A percentile compares a stretch with the other conserved stretches of the same genome.
Evolutionary conservation across 2,329 filamentous ascomycete species (phyloP).

Genomic region (Talaromyces marneffei): DNA sequence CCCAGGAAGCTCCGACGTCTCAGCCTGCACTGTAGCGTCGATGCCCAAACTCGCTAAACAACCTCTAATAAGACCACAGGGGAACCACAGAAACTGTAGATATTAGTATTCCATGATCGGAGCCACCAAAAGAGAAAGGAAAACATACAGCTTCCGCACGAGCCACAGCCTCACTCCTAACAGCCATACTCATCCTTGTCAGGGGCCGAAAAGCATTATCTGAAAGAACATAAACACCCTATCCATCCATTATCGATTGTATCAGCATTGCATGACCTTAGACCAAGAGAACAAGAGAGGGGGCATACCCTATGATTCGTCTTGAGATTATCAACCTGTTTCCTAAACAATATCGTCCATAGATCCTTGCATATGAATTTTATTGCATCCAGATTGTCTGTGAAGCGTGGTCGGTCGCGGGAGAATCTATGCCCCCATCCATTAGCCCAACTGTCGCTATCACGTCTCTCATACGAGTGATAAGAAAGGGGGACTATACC

Average conservation of each 20-base stretch:
- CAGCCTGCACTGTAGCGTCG: constrained; percentile 83
- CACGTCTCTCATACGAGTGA: background rate
- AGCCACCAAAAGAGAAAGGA: background rate
- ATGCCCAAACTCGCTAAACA: constrained; percentile 91
- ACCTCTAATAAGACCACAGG: constrained; percentile 84
- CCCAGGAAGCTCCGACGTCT: constrained; percentile 76
- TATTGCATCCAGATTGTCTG: constrained; percentile 88
- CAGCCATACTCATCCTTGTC: constrained; percentile 78
- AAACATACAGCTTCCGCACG: constrained; percentile 66
- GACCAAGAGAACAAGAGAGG: background rate
- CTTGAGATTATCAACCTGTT: constrained; percentile 97
- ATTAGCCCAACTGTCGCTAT: background rate
- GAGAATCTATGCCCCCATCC: constrained; percentile 29
- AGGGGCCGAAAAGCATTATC: constrained; percentile 89
- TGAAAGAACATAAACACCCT: constrained; percentile 93
- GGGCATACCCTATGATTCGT: constrained; percentile 75
- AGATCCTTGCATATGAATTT: constrained; percentile 99
- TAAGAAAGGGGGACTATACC: constrained; percentile 48
- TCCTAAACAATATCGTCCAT: constrained; percentile 89
- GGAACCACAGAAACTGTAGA: constrained; percentile 84
- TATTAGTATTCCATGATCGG: background rate
- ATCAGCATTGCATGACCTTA: background rate
- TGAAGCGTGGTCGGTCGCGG: constrained; percentile 74
- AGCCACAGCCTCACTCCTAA: constrained; percentile 64
- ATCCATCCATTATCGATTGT: background rate